phyloP scores from a whole-genome alignment of 805 yeast species.

The Jamesozyma hellenica region DNA sequence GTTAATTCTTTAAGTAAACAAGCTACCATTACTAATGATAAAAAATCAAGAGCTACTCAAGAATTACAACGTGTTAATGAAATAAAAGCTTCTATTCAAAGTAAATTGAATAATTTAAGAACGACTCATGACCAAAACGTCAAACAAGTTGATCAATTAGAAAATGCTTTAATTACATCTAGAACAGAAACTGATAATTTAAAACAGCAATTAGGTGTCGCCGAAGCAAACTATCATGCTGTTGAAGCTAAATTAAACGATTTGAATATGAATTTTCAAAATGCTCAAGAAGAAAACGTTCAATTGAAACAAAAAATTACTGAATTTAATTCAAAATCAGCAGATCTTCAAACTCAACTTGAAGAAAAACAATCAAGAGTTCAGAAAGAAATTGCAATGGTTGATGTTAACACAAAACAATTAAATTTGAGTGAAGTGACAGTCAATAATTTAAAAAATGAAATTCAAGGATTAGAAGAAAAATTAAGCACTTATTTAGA shows the following conservation, averaged over 20 bases:
- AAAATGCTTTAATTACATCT: slow-evolving; percentile 47
- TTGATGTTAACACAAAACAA: slow-evolving; percentile 60
- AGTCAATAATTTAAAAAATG: slow-evolving; percentile 35
- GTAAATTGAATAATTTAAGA: slow-evolving; percentile 57
- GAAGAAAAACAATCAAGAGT: slow-evolving; percentile 44
- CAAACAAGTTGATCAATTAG: slow-evolving; percentile 62
- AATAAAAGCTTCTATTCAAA: slow-evolving; percentile 61
- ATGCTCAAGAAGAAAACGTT: slow-evolving; percentile 58
- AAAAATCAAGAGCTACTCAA: slow-evolving; percentile 62
- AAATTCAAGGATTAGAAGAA: slow-evolving; percentile 30
- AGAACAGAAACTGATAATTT: slow-evolving; percentile 59
- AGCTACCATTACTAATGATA: slow-evolving; percentile 58
- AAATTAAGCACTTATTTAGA: slow-evolving; percentile 19
- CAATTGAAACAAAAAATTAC: slow-evolving; percentile 61
- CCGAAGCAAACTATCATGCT: slow-evolving; percentile 70
- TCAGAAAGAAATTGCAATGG: slow-evolving; percentile 51
- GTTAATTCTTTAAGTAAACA: slow-evolving; percentile 68
- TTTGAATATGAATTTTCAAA: slow-evolving; percentile 49
- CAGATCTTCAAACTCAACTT: slow-evolving; percentile 47
- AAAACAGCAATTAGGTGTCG: slow-evolving; percentile 59
- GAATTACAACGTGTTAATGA: slow-evolving; percentile 62
- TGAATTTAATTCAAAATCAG: slow-evolving; percentile 53
- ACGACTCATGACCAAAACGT: slow-evolving; percentile 71
- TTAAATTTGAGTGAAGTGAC: slow-evolving; percentile 51
- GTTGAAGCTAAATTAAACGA: slow-evolving; percentile 55